Evolutionary conservation across 768 basidiomycete genomes (phyloP).

Genomic region (Leucosporidium creatinivorum): DNA sequence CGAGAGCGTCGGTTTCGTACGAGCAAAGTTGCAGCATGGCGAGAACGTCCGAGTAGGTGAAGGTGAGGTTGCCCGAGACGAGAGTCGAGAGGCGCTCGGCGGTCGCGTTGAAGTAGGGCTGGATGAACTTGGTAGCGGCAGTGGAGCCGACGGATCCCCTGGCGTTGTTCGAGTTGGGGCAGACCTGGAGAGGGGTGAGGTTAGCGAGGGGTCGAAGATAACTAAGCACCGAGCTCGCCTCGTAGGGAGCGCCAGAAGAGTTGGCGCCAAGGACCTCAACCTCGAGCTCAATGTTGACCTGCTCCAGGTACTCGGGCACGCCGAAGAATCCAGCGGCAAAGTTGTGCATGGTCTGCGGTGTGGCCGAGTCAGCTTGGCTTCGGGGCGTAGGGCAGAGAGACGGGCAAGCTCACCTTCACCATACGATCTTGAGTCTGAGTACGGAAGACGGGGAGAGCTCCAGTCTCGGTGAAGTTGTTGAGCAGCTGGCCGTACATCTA

Average conservation of each 20-base stretch:
- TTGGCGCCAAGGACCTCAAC: constrained; percentile 39
- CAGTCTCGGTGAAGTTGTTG: constrained; percentile 56
- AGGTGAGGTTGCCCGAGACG: constrained; percentile 30
- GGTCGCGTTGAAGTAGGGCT: constrained; percentile 19
- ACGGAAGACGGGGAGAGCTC: constrained; percentile 64
- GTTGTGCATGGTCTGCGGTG: constrained; percentile 38
- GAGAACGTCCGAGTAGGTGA: constrained; percentile 37
- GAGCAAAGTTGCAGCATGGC: constrained; percentile 42
- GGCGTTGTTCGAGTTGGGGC: constrained; percentile 11
- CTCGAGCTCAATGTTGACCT: constrained; percentile 39
- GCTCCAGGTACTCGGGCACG: constrained; percentile 41
- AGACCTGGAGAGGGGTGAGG: constrained; percentile 13
- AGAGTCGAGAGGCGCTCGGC: constrained; percentile 32
- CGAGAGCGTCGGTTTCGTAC: constrained; percentile 39
- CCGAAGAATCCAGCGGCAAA: constrained; percentile 50
- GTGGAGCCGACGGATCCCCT: constrained; percentile 8
- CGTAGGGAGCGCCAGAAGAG: constrained; percentile 40
- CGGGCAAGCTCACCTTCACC: constrained; percentile 38
- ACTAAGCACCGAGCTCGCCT: constrained; percentile 36
- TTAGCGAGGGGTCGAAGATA: constrained; percentile 28
- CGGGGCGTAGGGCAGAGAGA: constrained; percentile 26
- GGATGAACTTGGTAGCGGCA: background rate
- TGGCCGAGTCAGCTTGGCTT: constrained; percentile 48
- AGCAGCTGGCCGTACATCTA: constrained; percentile 56
- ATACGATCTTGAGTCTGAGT: constrained; percentile 51